Percentiles rank a stretch among this genome's conserved stretches.
phyloP scores from a whole-genome alignment of 1,284 basidiomycete genomes.

The Ustilago loliicola region DNA sequence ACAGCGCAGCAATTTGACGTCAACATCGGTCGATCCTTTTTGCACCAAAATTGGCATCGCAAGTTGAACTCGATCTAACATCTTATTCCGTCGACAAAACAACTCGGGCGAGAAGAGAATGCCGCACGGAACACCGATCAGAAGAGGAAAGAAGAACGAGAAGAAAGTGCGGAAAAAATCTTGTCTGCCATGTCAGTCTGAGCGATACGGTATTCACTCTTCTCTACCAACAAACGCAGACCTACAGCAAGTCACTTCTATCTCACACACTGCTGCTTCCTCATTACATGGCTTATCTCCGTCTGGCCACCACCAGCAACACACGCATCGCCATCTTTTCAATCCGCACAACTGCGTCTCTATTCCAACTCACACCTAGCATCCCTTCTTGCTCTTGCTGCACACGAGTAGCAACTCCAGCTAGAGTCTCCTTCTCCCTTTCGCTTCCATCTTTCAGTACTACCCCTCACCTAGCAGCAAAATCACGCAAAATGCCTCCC shows the following conservation, averaged over 20 bases:
- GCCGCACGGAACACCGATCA: slow-evolving; percentile 12
- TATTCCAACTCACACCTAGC: slow-evolving; percentile 1
- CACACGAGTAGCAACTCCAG: slow-evolving; percentile 8
- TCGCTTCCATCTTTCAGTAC: slow-evolving; percentile 30
- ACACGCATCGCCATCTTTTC: slow-evolving; percentile 8
- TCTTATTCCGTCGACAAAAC: neutral
- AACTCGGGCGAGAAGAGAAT: slow-evolving; percentile 20
- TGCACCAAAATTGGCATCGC: neutral
- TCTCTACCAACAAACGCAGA: neutral
- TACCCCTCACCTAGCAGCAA: slow-evolving; percentile 30
- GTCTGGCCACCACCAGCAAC: slow-evolving; percentile 33
- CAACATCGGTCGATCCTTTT: slow-evolving; percentile 8
- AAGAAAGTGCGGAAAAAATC: slow-evolving; percentile 17
- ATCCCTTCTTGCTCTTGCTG: neutral
- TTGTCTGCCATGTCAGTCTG: neutral
- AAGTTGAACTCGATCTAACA: neutral
- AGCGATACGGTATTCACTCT: neutral
- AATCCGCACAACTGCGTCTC: slow-evolving; percentile 5
- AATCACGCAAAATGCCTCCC: slow-evolving; percentile 65
- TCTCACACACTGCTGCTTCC: neutral
- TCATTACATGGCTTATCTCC: slow-evolving; percentile 40
- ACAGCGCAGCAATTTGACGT: slow-evolving; percentile 16
- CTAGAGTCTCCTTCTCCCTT: neutral
- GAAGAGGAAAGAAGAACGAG: slow-evolving; percentile 10
- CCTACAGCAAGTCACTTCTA: neutral